phyloP scores from a whole-genome alignment of 495 filamentous ascomycete genomes.

The Neurospora sp. region DNA sequence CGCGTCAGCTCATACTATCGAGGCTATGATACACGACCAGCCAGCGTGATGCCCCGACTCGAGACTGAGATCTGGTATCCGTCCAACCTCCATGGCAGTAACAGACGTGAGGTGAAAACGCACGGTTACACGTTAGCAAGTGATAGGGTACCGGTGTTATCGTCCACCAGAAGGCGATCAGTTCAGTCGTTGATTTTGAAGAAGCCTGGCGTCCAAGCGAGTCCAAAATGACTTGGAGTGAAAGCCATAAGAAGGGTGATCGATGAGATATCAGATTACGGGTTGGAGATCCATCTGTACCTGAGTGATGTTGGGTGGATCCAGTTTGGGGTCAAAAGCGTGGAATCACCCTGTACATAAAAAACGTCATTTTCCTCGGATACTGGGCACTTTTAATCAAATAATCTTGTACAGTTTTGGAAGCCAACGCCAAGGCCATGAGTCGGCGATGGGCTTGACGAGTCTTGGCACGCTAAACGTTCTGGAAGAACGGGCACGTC shows the following conservation, averaged over 20 bases:
- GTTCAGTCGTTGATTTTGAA: not conserved
- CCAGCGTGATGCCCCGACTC: too few species aligned
- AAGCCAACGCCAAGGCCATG: not conserved
- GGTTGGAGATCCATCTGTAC: not conserved
- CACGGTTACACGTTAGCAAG: not conserved
- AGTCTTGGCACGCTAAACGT: not conserved
- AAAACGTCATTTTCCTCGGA: not conserved
- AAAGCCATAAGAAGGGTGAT: not conserved
- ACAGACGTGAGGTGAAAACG: not conserved
- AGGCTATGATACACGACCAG: too few species aligned
- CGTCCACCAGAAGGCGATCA: not conserved
- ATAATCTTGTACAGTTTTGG: too few species aligned
- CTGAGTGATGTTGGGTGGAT: not conserved
- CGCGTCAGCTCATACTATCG: not conserved
- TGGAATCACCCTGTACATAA: not conserved
- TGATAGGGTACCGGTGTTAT: not conserved
- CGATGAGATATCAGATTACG: not conserved
- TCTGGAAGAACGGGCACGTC: not conserved
- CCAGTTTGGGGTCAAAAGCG: not conserved
- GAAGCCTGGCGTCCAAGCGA: not conserved
- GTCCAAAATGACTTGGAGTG: not conserved
- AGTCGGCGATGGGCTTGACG: not conserved
- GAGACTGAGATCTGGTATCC: too few species aligned
- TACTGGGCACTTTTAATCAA: rapidly evolving
- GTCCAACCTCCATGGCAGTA: not conserved